Base-by-base conservation (phyloP, 2,329 filamentous ascomycete species). In the Fusarium sp. region DNA sequence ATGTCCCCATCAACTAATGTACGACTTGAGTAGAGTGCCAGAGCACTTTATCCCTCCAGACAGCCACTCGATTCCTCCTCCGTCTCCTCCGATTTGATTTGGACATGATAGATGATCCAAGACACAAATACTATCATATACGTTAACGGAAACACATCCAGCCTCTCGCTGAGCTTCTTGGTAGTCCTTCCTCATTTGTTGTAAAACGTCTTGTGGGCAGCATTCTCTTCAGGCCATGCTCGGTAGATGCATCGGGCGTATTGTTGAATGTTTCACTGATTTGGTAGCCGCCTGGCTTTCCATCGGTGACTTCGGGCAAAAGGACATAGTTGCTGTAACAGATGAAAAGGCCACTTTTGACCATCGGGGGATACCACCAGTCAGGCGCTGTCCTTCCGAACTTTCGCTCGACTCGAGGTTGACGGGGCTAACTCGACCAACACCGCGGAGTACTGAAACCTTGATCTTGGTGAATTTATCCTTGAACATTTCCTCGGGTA, bases 321-420 rank as follows among this genome's bases (percentile, higher is more conserved):
- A 14, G 8, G 0, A 14, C 5, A 7, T 54, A 33, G 1, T 38
- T 18, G n/a, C 24, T 38, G 28, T 54, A 31, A 17, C 20, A 9
- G 11, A 28, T 3, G 8, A 26, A 1, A 36, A 15, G 2, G 34
- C 7, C 6, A 4, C 28, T 24, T 14, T 36, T 15, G 4, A 14
- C 17, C 33, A 1, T 17, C 7, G 13, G 6, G 7, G 6, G 14
- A 15, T 6, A 36, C 13, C 5, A 17, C 6, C 4, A 1, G 7
- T 17, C 14, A 15, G 7, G 14, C 17, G 33, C 14, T 36, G 3
- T 7, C 7, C 14, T 36, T 14, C 33, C 13, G 3, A 15, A 14
- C 3, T 10, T 2, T 28, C 26, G 26, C 7, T 28, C 26, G 33
- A 14, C 17, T 22, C 38, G 5, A 15, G 14, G 7, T 31, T n/a